Conservation (phyloP, 768 basidiomycete species). For the Russula virescens region DNA sequence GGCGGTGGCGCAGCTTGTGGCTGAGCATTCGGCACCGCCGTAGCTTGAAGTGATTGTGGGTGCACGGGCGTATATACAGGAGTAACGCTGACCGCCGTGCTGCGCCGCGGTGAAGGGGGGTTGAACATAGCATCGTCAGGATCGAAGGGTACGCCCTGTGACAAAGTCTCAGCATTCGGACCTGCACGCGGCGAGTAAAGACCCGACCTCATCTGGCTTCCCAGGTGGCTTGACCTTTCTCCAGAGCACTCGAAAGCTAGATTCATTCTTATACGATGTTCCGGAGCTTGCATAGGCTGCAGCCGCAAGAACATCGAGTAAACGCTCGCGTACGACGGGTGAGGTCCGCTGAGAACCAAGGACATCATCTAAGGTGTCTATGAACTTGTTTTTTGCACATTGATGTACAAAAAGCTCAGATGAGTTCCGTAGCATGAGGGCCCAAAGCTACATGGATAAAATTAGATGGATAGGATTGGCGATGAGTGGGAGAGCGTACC, state of each 20-base stretch:
- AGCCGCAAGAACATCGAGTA: slow-evolving; percentile 77
- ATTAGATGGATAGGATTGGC: slow-evolving; percentile 1
- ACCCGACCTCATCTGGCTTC: slow-evolving; percentile 73
- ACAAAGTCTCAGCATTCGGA: background rate
- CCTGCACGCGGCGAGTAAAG: background rate
- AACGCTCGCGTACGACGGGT: slow-evolving; percentile 74
- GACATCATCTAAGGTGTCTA: slow-evolving; percentile 73
- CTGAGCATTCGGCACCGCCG: background rate
- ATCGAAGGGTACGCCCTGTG: slow-evolving; percentile 70
- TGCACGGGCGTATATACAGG: slow-evolving; percentile 16
- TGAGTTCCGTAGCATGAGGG: slow-evolving; percentile 82
- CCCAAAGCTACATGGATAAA: slow-evolving; percentile 58
- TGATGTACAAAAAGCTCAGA: slow-evolving; percentile 65
- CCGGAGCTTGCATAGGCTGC: slow-evolving; percentile 63
- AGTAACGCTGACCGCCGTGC: slow-evolving; percentile 31
- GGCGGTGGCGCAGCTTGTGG: slow-evolving; percentile 4
- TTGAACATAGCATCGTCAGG: slow-evolving; percentile 76
- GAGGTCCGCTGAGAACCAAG: slow-evolving; percentile 55
- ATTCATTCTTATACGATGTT: slow-evolving; percentile 32
- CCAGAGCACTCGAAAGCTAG: slow-evolving; percentile 69
- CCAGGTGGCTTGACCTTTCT: slow-evolving; percentile 69
- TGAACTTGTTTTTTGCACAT: slow-evolving; percentile 68
- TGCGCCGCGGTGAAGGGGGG: slow-evolving; percentile 46
- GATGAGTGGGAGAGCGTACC: slow-evolving; percentile 4
- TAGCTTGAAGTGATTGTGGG: slow-evolving; percentile 7